Evolutionary conservation across 1,139 yeast species (phyloP).

Genomic region (Nakaseomyces bracarensis): DNA sequence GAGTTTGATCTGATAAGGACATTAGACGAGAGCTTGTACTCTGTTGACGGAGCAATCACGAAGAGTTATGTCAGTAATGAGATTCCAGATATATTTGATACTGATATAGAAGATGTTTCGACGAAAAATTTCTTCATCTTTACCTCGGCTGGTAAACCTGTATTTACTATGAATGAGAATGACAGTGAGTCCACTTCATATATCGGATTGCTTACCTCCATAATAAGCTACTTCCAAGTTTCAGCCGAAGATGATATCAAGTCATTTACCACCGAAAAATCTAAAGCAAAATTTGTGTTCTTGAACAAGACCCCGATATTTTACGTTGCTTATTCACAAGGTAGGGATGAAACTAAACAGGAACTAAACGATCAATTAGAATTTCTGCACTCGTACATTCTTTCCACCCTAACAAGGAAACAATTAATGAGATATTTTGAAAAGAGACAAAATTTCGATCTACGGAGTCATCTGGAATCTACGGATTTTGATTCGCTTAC

Average conservation of each 20-base stretch:
- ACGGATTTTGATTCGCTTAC: conserved; percentile 28
- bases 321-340: conserved; percentile 58
- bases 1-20: conserved; percentile 13
- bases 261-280: conserved; percentile 37
- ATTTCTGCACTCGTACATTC: conserved; percentile 66
- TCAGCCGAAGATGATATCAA: conserved; percentile 31
- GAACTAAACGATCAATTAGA: conserved; percentile 61
- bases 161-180: conserved; percentile 70
- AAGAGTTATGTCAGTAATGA: conserved; percentile 22
- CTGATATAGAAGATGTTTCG: not conserved
- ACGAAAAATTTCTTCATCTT: conserved; percentile 52
- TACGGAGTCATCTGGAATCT: conserved; percentile 60
- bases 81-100: conserved; percentile 20
- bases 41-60: conserved; percentile 12
- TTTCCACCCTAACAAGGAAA: conserved; percentile 71
- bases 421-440: conserved; percentile 61
- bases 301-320: conserved; percentile 61
- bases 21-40: conserved; percentile 20
- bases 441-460: conserved; percentile 71
- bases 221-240: conserved; percentile 35
- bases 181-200: conserved; percentile 66
- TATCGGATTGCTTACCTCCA: conserved; percentile 49
- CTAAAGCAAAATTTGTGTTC: conserved; percentile 46
- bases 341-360: conserved; percentile 43
- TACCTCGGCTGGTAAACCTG: conserved; percentile 92